Conservation (phyloP, 805 yeast genomes). For the Candida sphagnicola region DNA sequence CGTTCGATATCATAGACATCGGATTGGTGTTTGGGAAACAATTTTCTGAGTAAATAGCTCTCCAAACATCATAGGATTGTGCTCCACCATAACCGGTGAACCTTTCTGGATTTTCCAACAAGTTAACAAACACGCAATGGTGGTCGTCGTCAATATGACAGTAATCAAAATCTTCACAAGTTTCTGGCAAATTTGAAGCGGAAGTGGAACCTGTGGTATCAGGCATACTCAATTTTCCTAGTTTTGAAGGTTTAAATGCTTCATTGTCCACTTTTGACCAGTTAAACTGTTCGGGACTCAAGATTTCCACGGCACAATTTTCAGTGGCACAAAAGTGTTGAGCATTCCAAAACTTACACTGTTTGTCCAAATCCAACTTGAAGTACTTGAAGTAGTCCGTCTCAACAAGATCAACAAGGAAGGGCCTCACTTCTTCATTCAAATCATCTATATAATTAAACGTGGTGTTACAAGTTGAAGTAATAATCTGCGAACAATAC, state of each 20-base stretch:
- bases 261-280: conserved; percentile 53
- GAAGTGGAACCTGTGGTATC: conserved; percentile 11
- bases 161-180: conserved; percentile 55
- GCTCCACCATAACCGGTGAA: conserved; percentile 95
- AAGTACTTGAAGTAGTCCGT: conserved; percentile 86
- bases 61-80: conserved; percentile 91
- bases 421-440: conserved; percentile 38
- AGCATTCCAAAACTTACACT: conserved; percentile 85
- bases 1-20: conserved; percentile 26
- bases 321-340: conserved; percentile 81
- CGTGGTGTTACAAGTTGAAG: conserved; percentile 43
- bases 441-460: conserved; percentile 39
- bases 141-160: conserved; percentile 64
- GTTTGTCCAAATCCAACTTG: conserved; percentile 74
- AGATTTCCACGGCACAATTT: conserved; percentile 84
- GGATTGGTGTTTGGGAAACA: conserved; percentile 62
- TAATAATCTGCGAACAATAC: conserved; percentile 42
- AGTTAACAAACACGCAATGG: conserved; percentile 78
- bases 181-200: conserved; percentile 9
- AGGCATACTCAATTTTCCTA: conserved; percentile 44
- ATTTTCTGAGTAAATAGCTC: conserved; percentile 85
- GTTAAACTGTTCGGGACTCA: conserved; percentile 61
- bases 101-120: conserved; percentile 87
- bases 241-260: conserved; percentile 66
- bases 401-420: conserved; percentile 53